These are phyloP conservation scores for Epichloe coenophiala DNA, from an alignment of 2,329 filamentous ascomycete genomes.

Conservation along the genomic window DNA sequence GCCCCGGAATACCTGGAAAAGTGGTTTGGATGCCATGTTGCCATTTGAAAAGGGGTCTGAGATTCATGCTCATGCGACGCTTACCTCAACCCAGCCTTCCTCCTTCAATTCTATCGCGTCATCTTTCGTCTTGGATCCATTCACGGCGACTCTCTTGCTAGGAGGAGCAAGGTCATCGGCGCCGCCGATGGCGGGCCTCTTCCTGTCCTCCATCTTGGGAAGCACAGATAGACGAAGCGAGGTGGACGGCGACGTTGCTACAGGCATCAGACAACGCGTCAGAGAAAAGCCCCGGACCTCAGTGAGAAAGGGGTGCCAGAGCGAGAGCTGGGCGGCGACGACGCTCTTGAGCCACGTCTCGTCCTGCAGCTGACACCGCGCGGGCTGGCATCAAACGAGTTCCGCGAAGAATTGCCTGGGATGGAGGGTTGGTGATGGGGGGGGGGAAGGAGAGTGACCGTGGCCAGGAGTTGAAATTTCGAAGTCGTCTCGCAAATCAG, in stretches of 20 bases:
- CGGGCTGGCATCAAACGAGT: conserved; percentile 22
- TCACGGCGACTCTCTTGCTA: conserved; percentile 82
- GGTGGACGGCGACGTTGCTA: conserved; percentile 61
- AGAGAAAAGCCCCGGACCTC: conserved; percentile 22
- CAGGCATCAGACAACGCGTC: conserved; percentile 62
- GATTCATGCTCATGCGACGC: conserved; percentile 30
- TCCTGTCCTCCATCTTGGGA: conserved; percentile 98
- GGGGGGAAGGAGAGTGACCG: conserved; percentile 18
- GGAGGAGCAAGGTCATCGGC: conserved; percentile 74
- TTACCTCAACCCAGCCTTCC: conserved; percentile 52
- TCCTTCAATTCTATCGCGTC: conserved; percentile 43
- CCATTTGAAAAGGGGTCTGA: conserved; percentile 8
- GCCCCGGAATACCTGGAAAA: conserved; percentile 1
- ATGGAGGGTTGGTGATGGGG: conserved; percentile 18
- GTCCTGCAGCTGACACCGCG: conserved; percentile 17
- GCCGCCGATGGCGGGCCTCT: conserved; percentile 74
- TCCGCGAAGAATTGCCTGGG: conserved; percentile 17
- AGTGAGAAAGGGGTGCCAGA: conserved; percentile 20
- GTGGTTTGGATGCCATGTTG: conserved; percentile 2
- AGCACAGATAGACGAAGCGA: conserved; percentile 65
- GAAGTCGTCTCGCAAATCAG: conserved; percentile 28
- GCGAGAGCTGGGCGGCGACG: conserved; percentile 15
- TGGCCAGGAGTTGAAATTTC: conserved; percentile 31
- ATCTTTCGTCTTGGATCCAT: conserved; percentile 52
- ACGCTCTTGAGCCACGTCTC: conserved; percentile 22